Base-by-base conservation (phyloP, 2,329 filamentous ascomycete genomes). In the Fusarium sp. region DNA sequence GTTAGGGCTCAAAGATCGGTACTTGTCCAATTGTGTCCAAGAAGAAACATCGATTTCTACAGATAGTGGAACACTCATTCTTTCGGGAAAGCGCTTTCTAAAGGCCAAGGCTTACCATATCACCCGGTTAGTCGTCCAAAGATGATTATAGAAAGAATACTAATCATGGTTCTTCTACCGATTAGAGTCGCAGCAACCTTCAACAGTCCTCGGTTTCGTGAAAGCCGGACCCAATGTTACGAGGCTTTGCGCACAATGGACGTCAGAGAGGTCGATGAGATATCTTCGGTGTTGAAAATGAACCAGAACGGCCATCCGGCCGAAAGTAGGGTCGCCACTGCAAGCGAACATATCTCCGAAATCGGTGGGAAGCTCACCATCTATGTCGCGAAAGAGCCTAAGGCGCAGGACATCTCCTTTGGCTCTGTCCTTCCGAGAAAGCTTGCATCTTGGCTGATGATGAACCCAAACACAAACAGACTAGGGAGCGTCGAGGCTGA, bases 121-220 rank as follows among this genome's bases (percentile, higher is more conserved):
- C 13, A 21, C 34, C 34, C 56, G 71, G 69, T 71, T 48, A 3
- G 62, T 55, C 4, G 4, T 20, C 7, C 1, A 10, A 28, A 7
- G 2, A 5, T 3, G 7, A 41, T 7, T 1, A 5, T 0, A 11
- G 4, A 9, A 6, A 11, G 2, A 10, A 28, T 34, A 5, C 48
- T 71, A 23, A 67, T 12, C 27, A 12, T 27, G 27, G 27, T 11
- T 12, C 27, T 27, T 27, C 27, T 11, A 27, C 40, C 56, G 71
- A 66, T 71, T 50, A 3, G 62, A 16, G 60, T 69, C 4, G 69
- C 69, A 13, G 69, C 69, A 0, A 72, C 63, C 0, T 73, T 71
- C 21, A 57, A 49, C 8, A 72, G 71, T 21, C 61, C 59, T 12
- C 58, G 66, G 1, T 66, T 64, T 25, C 18, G 49, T 2, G 7